Base-by-base conservation (phyloP, 2,329 filamentous ascomycete species). In the Curvularia sp. region DNA sequence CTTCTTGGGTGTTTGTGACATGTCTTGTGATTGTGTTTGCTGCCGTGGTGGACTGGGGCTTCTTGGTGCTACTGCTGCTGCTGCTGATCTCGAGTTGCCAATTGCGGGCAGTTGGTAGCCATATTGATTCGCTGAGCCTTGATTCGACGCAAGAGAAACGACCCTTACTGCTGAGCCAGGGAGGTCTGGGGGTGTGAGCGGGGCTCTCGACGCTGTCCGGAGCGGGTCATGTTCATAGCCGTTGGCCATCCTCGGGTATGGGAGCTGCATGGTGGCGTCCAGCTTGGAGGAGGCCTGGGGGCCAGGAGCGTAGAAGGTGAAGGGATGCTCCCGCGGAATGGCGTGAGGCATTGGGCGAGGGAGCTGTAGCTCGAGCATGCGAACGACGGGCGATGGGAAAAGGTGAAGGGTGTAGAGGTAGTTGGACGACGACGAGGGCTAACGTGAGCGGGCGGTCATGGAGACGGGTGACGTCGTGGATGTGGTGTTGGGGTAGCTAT, bases 351-450 rank as follows among this genome's bases (percentile, higher is more conserved):
- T 78, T 71, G 75, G 73, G 42, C 69, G 69, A 28, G 74, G 75
- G 32, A 76, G 73, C 65, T 78, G 74, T 75, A 78, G 71, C 70
- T 77, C 74, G 67, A 77, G 74, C 75, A 78, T 78, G 63, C 64
- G 69, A 70, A 63, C 67, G 74, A 60, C 53, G 39, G 32, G 47
- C 54, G 43, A 42, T 46, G 43, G 19, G 48, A 56, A 21, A 49
- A 49, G 59, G 48, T 36, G 45, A 61, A 36, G n/a, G n/a, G n/a
- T n/a, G n/a, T 52, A 61, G 50, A 55, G 58, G 25, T 49, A 46
- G 46, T 57, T 50, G 50, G 46, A 51, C 51, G 53, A 63, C 50
- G 49, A 51, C 61, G 55, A 58, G 25, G 25, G 59, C 62, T 57
- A 60, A 55, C 42, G 60, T 60, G 57, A 56, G 53, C 50, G 50